A percentile compares a stretch with the other conserved stretches of the same genome.
These are phyloP conservation scores for Globisporangium cederbergense DNA, from an alignment of 352 stramenopile species.

Conservation along the genomic window DNA sequence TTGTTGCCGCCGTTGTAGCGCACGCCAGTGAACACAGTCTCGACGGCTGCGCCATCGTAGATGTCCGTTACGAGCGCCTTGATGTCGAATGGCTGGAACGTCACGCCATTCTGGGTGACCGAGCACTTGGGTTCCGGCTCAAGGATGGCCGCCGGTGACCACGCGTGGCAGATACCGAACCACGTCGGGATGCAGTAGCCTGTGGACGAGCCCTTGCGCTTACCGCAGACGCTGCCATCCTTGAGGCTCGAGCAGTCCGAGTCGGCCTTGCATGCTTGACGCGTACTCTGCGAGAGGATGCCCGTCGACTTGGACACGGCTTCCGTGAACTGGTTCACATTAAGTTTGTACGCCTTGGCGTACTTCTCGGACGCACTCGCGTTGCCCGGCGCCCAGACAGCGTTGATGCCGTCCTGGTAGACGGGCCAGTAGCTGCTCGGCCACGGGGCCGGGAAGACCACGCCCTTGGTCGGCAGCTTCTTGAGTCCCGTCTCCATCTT, in stretches of 20 bases:
- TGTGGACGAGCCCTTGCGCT: background rate
- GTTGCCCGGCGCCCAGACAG: constrained; percentile 7
- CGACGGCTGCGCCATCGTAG: constrained; percentile 8
- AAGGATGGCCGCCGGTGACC: constrained; percentile 48
- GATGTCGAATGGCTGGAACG: constrained; percentile 56
- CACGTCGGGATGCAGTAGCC: constrained; percentile 55
- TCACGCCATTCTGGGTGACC: constrained; percentile 44
- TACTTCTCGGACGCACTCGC: background rate
- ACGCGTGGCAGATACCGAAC: constrained; percentile 64
- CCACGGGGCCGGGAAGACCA: constrained; percentile 26
- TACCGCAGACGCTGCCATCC: constrained; percentile 20
- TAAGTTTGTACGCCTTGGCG: too few species aligned
- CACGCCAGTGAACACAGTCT: background rate
- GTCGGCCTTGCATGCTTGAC: too few species aligned
- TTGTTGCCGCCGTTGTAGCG: too few species aligned
- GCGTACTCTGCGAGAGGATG: too few species aligned
- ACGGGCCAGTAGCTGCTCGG: constrained; percentile 56
- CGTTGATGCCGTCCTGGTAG: constrained; percentile 65
- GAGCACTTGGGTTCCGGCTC: constrained; percentile 45
- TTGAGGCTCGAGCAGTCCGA: background rate
- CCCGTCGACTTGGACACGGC: too few species aligned
- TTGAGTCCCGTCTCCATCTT: constrained; percentile 22
- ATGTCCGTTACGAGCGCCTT: constrained; percentile 31
- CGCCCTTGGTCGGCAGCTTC: constrained; percentile 8
- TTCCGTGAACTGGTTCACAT: too few species aligned